Conservation (phyloP, 768 basidiomycete species). For the Tephrocybe sp. region DNA sequence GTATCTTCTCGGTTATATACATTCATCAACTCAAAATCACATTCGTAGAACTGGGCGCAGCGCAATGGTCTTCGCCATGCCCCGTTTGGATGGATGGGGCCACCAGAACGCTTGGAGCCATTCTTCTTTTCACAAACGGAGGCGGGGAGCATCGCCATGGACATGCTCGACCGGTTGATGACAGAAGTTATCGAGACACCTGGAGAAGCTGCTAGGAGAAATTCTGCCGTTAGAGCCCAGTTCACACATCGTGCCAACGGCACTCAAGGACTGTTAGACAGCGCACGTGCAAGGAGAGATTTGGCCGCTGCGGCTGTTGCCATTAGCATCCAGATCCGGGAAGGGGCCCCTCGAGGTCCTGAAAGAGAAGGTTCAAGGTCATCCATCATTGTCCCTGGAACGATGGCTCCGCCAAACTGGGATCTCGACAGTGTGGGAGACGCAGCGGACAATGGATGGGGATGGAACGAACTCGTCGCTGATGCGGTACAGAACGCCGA, state of each 20-base stretch:
- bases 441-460: constrained; percentile 11
- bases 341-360: background rate
- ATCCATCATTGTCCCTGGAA: constrained; percentile 9
- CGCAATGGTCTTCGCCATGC: background rate
- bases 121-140: background rate
- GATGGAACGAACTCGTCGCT: constrained; percentile 17
- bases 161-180: constrained; percentile 17
- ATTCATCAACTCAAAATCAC: background rate
- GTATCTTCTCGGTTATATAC: constrained; percentile 9
- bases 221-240: no score
- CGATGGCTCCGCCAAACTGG: constrained; percentile 10
- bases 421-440: constrained; percentile 12
- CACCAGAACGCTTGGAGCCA: background rate
- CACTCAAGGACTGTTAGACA: no score
- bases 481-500: constrained; percentile 18
- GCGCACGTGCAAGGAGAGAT: no score
- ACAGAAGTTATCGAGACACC: constrained; percentile 10
- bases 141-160: constrained; percentile 15
- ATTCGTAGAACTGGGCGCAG: background rate
- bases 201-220: no score
- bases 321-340: background rate
- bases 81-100: constrained; percentile 1
- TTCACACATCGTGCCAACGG: constrained; percentile 3
- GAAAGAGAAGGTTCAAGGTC: background rate
- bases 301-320: background rate